Conservation (phyloP, 2,329 filamentous ascomycete genomes). For the Thermomyces lanuginosus region DNA sequence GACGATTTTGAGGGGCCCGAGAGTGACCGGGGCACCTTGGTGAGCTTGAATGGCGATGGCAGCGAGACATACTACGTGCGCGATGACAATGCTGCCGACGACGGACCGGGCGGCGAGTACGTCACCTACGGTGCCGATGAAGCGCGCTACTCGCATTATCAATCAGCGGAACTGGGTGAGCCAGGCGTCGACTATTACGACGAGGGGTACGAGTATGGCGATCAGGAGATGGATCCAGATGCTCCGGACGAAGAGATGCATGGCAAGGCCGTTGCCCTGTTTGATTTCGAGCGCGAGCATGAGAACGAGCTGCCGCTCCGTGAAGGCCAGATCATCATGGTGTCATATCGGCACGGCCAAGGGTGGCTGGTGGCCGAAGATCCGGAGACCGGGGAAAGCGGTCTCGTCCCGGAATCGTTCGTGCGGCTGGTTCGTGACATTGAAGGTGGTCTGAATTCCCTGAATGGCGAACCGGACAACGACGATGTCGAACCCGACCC, state of each 20-base stretch:
- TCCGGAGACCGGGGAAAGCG: slow-evolving; percentile 82
- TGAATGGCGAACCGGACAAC: slow-evolving; percentile 38
- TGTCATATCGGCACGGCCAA: slow-evolving; percentile 89
- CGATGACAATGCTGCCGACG: slow-evolving; percentile 41
- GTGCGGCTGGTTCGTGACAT: slow-evolving; percentile 85
- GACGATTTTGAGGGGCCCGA: slow-evolving; percentile 34
- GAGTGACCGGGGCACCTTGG: slow-evolving; percentile 49
- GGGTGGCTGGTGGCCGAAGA: slow-evolving; percentile 97
- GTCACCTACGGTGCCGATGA: slow-evolving; percentile 60
- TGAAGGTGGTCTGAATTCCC: slow-evolving; percentile 67
- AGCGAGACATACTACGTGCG: slow-evolving; percentile 60
- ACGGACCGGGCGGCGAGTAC: slow-evolving; percentile 63
- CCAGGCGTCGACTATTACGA: slow-evolving; percentile 22
- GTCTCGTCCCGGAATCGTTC: slow-evolving; percentile 90
- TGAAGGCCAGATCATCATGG: slow-evolving; percentile 91
- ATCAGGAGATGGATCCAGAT: slow-evolving; percentile 45
- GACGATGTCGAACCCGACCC: slow-evolving; percentile 33
- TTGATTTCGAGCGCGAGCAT: slow-evolving; percentile 88
- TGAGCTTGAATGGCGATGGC: slow-evolving; percentile 51
- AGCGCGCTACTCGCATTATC: slow-evolving; percentile 37
- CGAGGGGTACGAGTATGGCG: slow-evolving; percentile 19
- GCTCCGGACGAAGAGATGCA: slow-evolving; percentile 97
- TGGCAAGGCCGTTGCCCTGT: slow-evolving; percentile 85
- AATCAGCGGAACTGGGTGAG: slow-evolving; percentile 12
- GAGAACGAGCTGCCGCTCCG: slow-evolving; percentile 86